Evolutionary conservation across 2,329 filamentous ascomycete species (phyloP).

Genomic region (Phialophora expanda): DNA sequence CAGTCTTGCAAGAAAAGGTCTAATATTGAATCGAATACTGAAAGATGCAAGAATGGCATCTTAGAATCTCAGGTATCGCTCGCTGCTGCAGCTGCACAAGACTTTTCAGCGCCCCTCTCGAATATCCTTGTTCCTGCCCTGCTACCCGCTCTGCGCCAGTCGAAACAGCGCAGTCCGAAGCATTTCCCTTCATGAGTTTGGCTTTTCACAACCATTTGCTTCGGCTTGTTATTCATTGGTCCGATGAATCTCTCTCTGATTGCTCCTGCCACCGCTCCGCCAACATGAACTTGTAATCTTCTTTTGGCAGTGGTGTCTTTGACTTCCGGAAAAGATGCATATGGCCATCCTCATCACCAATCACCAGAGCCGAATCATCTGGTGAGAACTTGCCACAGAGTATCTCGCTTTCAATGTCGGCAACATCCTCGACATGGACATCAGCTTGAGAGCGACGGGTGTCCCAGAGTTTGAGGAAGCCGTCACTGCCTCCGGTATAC

Average conservation of each 20-base stretch:
- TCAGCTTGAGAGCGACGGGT: slow-evolving; percentile 59
- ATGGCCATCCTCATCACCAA: slow-evolving; percentile 63
- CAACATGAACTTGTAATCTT: slow-evolving; percentile 4
- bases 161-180: too few species aligned
- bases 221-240: not conserved
- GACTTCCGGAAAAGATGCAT: slow-evolving; percentile 56
- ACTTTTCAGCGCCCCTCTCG: not conserved
- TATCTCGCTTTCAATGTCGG: slow-evolving; percentile 57
- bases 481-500: slow-evolving; percentile 66
- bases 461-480: slow-evolving; percentile 65
- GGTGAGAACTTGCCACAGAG: slow-evolving; percentile 64
- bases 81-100: not conserved
- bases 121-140: not conserved
- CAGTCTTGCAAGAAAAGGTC: not conserved
- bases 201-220: not conserved
- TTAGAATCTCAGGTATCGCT: not conserved
- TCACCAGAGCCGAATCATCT: slow-evolving; percentile 60
- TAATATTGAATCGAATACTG: not conserved
- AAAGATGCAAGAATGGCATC: not conserved
- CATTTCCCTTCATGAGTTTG: too few species aligned
- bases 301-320: slow-evolving; percentile 5
- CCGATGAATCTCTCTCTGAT: not conserved
- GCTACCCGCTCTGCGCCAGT: too few species aligned
- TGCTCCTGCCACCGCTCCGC: not conserved
- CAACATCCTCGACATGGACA: slow-evolving; percentile 58